These are phyloP conservation scores for Hyphochytrium catenoides DNA, from an alignment of 352 stramenopile genomes.

Conservation along the genomic window DNA sequence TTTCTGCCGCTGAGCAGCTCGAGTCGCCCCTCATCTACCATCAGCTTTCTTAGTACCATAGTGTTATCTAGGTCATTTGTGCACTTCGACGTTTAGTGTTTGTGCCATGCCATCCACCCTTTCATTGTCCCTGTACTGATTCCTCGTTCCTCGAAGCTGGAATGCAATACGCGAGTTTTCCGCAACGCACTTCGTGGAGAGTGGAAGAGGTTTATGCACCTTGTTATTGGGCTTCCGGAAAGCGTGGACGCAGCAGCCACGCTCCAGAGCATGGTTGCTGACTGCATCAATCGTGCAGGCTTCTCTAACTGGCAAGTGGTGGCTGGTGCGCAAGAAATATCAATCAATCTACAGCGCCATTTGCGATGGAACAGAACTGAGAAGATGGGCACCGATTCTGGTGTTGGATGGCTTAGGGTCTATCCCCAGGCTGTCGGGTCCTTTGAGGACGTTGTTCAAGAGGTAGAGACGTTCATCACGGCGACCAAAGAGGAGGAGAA, in stretches of 20 bases:
- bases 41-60: no score
- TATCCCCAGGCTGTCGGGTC: slow-evolving; percentile 44
- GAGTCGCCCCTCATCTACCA: no score
- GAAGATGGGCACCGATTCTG: slow-evolving; percentile 63
- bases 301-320: slow-evolving; percentile 59
- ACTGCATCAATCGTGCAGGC: slow-evolving; percentile 46
- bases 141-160: slow-evolving; percentile 12
- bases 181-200: slow-evolving; percentile 36
- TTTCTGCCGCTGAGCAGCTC: no score
- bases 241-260: slow-evolving; percentile 22
- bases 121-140: not conserved
- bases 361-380: slow-evolving; percentile 60
- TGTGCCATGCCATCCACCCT: no score
- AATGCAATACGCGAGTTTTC: slow-evolving; percentile 42
- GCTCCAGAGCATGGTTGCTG: slow-evolving; percentile 31
- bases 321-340: slow-evolving; percentile 51
- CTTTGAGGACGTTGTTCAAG: slow-evolving; percentile 37
- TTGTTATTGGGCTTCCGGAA: slow-evolving; percentile 35
- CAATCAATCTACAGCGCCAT: slow-evolving; percentile 58
- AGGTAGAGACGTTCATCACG: slow-evolving; percentile 30
- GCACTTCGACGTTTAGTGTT: no score
- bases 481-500: not conserved
- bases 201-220: slow-evolving; percentile 59
- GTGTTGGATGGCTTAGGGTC: slow-evolving; percentile 51
- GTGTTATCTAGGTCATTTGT: no score